These are phyloP conservation scores for Incumbomyces delicatus DNA, from an alignment of 2,329 filamentous ascomycete species.

Conservation along the genomic window DNA sequence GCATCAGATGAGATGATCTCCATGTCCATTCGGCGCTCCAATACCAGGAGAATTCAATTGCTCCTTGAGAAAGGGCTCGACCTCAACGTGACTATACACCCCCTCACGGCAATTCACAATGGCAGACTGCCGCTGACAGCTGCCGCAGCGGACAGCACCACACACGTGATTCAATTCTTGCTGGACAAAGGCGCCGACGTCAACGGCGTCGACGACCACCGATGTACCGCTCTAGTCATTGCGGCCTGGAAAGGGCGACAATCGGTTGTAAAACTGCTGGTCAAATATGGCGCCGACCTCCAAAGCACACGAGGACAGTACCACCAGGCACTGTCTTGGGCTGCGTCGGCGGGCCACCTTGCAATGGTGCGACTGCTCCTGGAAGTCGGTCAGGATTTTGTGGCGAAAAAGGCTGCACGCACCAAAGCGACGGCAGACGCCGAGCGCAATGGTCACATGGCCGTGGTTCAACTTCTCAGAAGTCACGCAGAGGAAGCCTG, in stretches of 20 bases:
- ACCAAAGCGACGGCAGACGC: too few species aligned
- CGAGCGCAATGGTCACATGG: too few species aligned
- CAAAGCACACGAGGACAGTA: not conserved
- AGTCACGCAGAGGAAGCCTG: too few species aligned
- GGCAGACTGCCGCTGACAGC: not conserved
- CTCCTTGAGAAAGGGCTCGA: not conserved
- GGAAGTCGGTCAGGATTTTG: not conserved
- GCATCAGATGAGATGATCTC: not conserved
- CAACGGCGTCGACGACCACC: conserved; percentile 3
- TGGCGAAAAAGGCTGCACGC: too few species aligned
- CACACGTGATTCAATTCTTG: not conserved
- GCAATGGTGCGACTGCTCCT: not conserved
- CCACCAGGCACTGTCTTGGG: not conserved
- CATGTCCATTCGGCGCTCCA: not conserved
- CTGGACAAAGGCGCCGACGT: not conserved
- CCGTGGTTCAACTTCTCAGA: too few species aligned
- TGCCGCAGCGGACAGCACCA: not conserved
- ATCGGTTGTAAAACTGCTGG: not conserved
- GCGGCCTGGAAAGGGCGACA: not conserved
- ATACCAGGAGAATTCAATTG: conserved; percentile 5
- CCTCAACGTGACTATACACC: not conserved
- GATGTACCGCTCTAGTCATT: not conserved
- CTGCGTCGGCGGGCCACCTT: not conserved
- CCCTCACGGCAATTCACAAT: not conserved
- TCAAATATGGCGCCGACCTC: not conserved